A percentile compares a stretch with the other conserved stretches of the same genome.
Evolutionary conservation across 495 filamentous ascomycete species (phyloP).

Genomic region (Hypomontagnella submonticulosa): DNA sequence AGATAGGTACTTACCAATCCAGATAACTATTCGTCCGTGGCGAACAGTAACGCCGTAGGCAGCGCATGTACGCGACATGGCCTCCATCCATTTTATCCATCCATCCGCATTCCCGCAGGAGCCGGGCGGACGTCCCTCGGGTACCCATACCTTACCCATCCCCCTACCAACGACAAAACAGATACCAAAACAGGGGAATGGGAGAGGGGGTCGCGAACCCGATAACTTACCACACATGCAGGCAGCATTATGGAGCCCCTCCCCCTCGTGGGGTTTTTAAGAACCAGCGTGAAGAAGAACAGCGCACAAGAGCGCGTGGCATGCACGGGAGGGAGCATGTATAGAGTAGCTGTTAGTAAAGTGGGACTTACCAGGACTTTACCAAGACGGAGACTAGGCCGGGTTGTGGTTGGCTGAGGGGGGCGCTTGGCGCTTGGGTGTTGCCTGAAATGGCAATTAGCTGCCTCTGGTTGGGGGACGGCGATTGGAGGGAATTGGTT

Average conservation of each 20-base stretch:
- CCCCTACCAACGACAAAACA: too few species aligned
- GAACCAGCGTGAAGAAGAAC: too few species aligned
- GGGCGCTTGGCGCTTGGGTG: slow-evolving; percentile 18
- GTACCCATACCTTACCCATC: not conserved
- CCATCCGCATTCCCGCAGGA: slow-evolving; percentile 24
- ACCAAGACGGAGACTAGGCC: not conserved
- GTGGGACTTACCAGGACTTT: slow-evolving; percentile 5
- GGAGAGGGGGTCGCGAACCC: too few species aligned
- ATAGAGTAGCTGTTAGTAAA: too few species aligned
- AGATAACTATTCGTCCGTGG: too few species aligned
- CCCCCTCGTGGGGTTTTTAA: too few species aligned
- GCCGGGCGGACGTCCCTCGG: slow-evolving; percentile 10
- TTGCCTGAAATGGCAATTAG: slow-evolving; percentile 39
- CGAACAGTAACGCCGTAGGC: not conserved
- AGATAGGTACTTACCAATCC: too few species aligned
- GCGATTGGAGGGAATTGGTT: slow-evolving; percentile 16
- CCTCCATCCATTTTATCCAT: too few species aligned
- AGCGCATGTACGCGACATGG: slow-evolving; percentile 10
- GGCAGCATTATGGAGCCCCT: too few species aligned
- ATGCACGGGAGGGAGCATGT: slow-evolving; percentile 19
- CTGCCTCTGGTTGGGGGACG: slow-evolving; percentile 8
- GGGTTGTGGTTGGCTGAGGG: slow-evolving; percentile 7
- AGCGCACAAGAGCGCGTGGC: slow-evolving; percentile 16
- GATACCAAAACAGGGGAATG: too few species aligned
- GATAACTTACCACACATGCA: too few species aligned